Base-by-base conservation (phyloP, 2,329 filamentous ascomycete species). In the Penicillium nordicum region DNA sequence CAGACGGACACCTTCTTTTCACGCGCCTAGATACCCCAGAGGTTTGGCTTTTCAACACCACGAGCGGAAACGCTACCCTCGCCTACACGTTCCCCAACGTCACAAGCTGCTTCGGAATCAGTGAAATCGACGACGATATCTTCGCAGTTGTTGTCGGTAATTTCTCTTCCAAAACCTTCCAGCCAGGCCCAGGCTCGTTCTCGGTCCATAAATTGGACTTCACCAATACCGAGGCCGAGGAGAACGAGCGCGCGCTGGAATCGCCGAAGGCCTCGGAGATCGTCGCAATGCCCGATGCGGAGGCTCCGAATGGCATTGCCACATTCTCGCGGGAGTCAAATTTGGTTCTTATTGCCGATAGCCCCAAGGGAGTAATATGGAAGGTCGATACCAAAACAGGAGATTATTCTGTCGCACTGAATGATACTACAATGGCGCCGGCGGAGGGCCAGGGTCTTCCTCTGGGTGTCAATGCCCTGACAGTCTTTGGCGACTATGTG, bases 71-170 rank as follows among this genome's bases (percentile, higher is more conserved):
- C 6, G 63, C 62, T 18, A 59, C 62, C 5, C 51, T 63, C 0
- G 58, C 50, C 34, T 43, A 65, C 37, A 59, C 62, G 4, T 65
- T 65, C 38, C 41, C 60, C 30, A 61, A 60, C 40, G 62, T 53
- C 9, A 65, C 63, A 1, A 63, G 63, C 48, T 62, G 58, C 48
- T 65, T 65, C 36, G 63, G 63, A 8, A 66, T 65, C 50, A 59
- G 58, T n/a, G 63, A 66, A 29, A 64, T 65, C 10, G 61, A 60
- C 9, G 50, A 62, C n/a, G 63, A 67, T 25, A 50, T 65, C 1
- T 66, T 67, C 41, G 65, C 59, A 4, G 61, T 67, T 14, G 57
- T 66, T 6, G 49, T 64, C 1, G 62, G 63, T 3, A 64, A 65
- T 30, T 65, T 65, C 43, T 64, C 62, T 0, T 54, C 60, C 3